phyloP scores from a whole-genome alignment of 2,329 filamentous ascomycete species.

The Didymella exigua region DNA sequence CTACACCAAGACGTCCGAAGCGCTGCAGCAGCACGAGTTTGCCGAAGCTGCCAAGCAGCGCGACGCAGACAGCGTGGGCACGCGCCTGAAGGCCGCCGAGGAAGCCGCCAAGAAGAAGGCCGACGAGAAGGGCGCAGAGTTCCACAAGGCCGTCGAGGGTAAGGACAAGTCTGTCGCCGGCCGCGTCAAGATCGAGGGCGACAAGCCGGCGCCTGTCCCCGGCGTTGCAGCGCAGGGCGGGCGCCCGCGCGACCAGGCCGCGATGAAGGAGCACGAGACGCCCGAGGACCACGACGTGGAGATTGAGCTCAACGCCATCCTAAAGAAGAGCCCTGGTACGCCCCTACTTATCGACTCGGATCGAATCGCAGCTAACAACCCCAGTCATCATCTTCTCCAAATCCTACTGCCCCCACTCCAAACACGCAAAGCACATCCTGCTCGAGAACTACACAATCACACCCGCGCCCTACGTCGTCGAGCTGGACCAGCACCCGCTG shows the following conservation, averaged over 20 bases:
- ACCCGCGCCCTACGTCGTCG: constrained; percentile 84
- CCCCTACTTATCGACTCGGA: background rate
- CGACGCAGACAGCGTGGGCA: constrained; percentile 61
- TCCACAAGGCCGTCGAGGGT: constrained; percentile 42
- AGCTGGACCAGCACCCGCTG: constrained; percentile 82
- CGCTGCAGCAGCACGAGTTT: constrained; percentile 49
- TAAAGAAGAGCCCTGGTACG: constrained; percentile 83
- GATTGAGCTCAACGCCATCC: constrained; percentile 73
- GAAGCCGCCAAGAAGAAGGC: constrained; percentile 71
- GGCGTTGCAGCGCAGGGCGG: constrained; percentile 55
- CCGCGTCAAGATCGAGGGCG: constrained; percentile 56
- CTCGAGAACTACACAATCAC: constrained; percentile 83
- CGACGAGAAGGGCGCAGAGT: constrained; percentile 67
- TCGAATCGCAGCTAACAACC: constrained; percentile 8
- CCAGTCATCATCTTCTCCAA: constrained; percentile 96
- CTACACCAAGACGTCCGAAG: constrained; percentile 64
- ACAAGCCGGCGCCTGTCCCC: constrained; percentile 40
- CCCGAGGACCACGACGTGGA: constrained; percentile 69
- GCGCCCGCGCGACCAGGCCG: constrained; percentile 47
- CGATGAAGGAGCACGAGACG: constrained; percentile 55
- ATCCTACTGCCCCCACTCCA: constrained; percentile 86
- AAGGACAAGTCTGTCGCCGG: constrained; percentile 60
- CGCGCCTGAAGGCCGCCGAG: constrained; percentile 71
- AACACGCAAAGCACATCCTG: constrained; percentile 82
- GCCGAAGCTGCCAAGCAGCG: constrained; percentile 51